Conservation (phyloP, 176 grass and related monocot genomes). For the Urochloa ruziziensis region DNA sequence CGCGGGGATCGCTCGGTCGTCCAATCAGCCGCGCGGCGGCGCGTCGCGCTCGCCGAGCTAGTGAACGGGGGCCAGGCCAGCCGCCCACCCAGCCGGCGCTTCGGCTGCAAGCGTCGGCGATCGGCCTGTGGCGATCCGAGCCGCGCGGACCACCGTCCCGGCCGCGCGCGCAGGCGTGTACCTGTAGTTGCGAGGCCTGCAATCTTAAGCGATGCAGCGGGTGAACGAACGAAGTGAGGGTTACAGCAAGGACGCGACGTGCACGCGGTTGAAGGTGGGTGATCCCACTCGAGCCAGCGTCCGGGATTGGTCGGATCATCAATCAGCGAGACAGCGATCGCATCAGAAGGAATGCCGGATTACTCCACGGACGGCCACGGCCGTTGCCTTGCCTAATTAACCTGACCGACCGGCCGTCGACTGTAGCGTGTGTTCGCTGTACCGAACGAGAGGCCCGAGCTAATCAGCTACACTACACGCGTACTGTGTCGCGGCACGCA, state of each 20-base stretch:
- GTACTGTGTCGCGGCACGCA: constrained; percentile 29
- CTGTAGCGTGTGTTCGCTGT: not conserved
- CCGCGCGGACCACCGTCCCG: not conserved
- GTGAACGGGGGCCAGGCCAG: not conserved
- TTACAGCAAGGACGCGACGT: not conserved
- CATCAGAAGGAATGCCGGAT: too few species aligned
- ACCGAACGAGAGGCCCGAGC: not conserved
- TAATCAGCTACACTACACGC: not conserved
- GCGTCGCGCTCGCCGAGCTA: not conserved
- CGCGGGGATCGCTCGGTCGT: not conserved
- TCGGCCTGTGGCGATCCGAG: too few species aligned
- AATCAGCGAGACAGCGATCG: not conserved
- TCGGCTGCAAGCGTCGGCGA: too few species aligned
- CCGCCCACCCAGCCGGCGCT: too few species aligned
- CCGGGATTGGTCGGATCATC: not conserved
- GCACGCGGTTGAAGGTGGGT: not conserved
- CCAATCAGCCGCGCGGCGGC: not conserved
- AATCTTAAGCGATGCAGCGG: not conserved
- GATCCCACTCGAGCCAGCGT: not conserved
- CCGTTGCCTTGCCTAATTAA: too few species aligned
- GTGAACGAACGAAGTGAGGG: not conserved
- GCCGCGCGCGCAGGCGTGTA: not conserved
- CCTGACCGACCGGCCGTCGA: too few species aligned
- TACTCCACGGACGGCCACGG: too few species aligned
- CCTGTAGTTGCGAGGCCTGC: not conserved